phyloP scores from a whole-genome alignment of 208 protist genomes.

The Porcisia hertigi region DNA sequence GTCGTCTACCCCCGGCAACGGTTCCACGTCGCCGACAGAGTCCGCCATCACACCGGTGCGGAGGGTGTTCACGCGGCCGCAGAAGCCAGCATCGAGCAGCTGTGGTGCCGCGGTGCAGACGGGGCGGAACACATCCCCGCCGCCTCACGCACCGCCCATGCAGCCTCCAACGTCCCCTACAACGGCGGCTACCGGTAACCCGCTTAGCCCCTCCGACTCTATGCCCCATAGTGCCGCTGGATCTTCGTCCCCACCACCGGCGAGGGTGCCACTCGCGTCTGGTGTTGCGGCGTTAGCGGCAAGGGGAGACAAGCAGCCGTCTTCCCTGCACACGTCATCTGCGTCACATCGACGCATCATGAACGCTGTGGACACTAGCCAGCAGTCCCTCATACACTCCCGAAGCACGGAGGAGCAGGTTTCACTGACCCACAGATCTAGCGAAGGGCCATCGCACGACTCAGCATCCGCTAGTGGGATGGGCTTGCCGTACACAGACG shows the following conservation, averaged over 20 bases:
- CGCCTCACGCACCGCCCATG: background rate
- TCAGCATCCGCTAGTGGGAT: background rate
- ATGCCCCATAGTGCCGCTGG: constrained; percentile 2
- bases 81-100: constrained; percentile 4
- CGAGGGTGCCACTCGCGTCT: background rate
- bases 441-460: background rate
- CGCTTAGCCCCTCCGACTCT: background rate
- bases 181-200: background rate
- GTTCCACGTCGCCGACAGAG: constrained; percentile 20
- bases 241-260: background rate
- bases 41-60: constrained; percentile 15
- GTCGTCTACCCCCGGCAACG: background rate
- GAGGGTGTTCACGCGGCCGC: constrained; percentile 4
- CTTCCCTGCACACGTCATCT: constrained; percentile 8
- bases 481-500: constrained; percentile 25
- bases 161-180: background rate
- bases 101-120: constrained; percentile 7
- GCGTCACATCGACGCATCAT: constrained; percentile 18
- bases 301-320: background rate
- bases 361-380: constrained; percentile 19
- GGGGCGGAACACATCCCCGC: background rate
- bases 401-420: background rate
- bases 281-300: background rate
- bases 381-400: background rate
- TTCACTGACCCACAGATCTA: background rate